Evolutionary conservation across 768 basidiomycete species (phyloP), one percentile per base, ranked within the genome.

Genomic region (Podaxis pistillaris): DNA sequence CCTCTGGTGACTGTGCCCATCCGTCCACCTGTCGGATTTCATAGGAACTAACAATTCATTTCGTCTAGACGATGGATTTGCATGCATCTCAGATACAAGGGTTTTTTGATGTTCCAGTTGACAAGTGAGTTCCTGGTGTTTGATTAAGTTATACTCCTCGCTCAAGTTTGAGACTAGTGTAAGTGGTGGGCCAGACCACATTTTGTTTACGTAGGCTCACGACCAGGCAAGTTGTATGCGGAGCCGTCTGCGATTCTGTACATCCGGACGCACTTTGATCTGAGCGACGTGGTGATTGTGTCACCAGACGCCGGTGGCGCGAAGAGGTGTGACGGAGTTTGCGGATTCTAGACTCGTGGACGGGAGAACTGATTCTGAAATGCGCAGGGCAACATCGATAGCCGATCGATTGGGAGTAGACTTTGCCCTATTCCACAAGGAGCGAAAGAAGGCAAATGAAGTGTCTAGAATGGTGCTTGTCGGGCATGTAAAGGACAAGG

Each of bases 41-140:
- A 62, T 58, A 46, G 46, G 15, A 49, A 28, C 62, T 41, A 51
- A 49, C 46, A 60, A 47, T 62, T 60, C 40, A 71, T 56, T 47
- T 59, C 63, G 56, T 47, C 58, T 66, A 96, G 94, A 98, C 96
- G 8, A 97, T 98, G 94, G 97, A 99, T 78, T 81, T 98, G 63
- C 96, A 99, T 73, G 97, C 97, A 36, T 96, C 94, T 1, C 97
- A 99, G 73, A 98, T 99, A 65, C 97, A 99, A 78, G 97, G 97
- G 5, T 99, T 99, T 80, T 99, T 99, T 75, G 96, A 98, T 75
- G 96, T 98, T 49, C 97, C 97, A 7, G 96, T 98, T 70, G 97
- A 99, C 83, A 98, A 99, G 94, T 96, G 73, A 84, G 94, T 86
- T 67, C 65, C 64, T 64, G 56, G 37, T 33, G 60, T 60, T 63